These are phyloP conservation scores for Sporisorium iseilematis-ciliati DNA, from an alignment of 1,284 basidiomycete genomes.

Conservation along the genomic window DNA sequence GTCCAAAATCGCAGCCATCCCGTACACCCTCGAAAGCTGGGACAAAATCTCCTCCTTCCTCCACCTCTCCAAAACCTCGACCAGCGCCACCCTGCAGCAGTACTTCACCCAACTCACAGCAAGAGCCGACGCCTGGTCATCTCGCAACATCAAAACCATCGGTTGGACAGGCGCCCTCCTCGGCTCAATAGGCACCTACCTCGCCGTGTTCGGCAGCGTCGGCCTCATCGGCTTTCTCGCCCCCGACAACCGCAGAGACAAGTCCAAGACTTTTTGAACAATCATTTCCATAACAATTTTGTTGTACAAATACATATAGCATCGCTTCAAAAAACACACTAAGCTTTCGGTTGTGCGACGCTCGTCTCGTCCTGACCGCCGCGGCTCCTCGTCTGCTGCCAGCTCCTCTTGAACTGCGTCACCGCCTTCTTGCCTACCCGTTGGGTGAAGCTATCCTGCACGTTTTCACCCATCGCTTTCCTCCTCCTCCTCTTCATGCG, in stretches of 20 bases:
- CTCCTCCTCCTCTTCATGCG: slow-evolving; percentile 56
- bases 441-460: slow-evolving; percentile 29
- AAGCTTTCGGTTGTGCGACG: not conserved
- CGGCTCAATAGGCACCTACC: slow-evolving; percentile 25
- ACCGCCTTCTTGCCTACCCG: slow-evolving; percentile 21
- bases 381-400: slow-evolving; percentile 4
- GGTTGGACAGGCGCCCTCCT: slow-evolving; percentile 45
- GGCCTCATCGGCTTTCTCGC: slow-evolving; percentile 38
- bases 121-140: slow-evolving; percentile 33
- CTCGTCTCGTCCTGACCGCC: not conserved
- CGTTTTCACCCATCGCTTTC: slow-evolving; percentile 53
- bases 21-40: not conserved
- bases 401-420: slow-evolving; percentile 4
- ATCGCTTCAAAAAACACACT: not conserved
- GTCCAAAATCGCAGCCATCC: slow-evolving; percentile 12
- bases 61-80: not conserved
- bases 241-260: slow-evolving; percentile 27
- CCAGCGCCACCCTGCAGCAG: not conserved
- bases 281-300: not conserved
- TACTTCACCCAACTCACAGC: slow-evolving; percentile 13
- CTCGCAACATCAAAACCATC: slow-evolving; percentile 25
- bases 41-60: slow-evolving; percentile 2
- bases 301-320: slow-evolving; percentile 10
- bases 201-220: slow-evolving; percentile 35
- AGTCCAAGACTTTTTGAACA: slow-evolving; percentile 29